Evolutionary conservation across 257 asterid genomes (phyloP).

Genomic region (Echium plantagineum): DNA sequence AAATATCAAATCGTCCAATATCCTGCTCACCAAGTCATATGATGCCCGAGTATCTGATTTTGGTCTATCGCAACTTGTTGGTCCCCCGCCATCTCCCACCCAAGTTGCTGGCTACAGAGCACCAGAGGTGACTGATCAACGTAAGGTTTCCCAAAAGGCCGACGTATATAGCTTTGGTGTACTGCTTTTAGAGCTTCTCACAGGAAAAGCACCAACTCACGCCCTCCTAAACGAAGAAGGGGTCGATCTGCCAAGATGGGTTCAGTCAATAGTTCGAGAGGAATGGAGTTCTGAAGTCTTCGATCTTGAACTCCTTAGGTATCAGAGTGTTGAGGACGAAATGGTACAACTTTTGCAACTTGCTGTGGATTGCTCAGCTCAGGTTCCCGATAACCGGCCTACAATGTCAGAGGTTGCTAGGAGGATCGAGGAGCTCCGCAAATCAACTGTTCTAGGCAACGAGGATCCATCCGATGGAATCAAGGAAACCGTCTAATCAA

Average conservation of each 20-base stretch:
- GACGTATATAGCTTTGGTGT: slow-evolving; percentile 44
- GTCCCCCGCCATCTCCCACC: slow-evolving; percentile 31
- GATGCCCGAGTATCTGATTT: slow-evolving; percentile 34
- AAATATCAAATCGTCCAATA: slow-evolving; percentile 35
- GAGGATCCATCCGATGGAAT: slow-evolving; percentile 17
- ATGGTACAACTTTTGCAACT: slow-evolving; percentile 34
- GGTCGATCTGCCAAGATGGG: slow-evolving; percentile 45
- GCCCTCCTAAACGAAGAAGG: slow-evolving; percentile 36
- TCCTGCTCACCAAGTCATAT: slow-evolving; percentile 27
- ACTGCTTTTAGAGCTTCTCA: slow-evolving; percentile 34
- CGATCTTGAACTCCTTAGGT: slow-evolving; percentile 28
- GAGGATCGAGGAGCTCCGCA: slow-evolving; percentile 23
- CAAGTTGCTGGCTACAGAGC: slow-evolving; percentile 34
- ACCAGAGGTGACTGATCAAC: slow-evolving; percentile 34
- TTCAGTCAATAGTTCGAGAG: slow-evolving; percentile 27
- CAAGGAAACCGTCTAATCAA: slow-evolving; percentile 18
- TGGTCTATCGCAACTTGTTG: slow-evolving; percentile 29
- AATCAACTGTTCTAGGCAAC: slow-evolving; percentile 11
- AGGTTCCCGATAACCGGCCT: slow-evolving; percentile 31
- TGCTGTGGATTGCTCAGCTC: slow-evolving; percentile 29
- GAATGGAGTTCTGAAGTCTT: slow-evolving; percentile 36
- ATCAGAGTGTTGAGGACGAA: slow-evolving; percentile 26
- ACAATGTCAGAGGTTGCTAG: slow-evolving; percentile 20
- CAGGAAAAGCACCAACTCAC: slow-evolving; percentile 33
- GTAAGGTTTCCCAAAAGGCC: slow-evolving; percentile 32